These are phyloP conservation scores for Purshia tridentata DNA, from an alignment of 306 rosid genomes.

Conservation along the genomic window DNA sequence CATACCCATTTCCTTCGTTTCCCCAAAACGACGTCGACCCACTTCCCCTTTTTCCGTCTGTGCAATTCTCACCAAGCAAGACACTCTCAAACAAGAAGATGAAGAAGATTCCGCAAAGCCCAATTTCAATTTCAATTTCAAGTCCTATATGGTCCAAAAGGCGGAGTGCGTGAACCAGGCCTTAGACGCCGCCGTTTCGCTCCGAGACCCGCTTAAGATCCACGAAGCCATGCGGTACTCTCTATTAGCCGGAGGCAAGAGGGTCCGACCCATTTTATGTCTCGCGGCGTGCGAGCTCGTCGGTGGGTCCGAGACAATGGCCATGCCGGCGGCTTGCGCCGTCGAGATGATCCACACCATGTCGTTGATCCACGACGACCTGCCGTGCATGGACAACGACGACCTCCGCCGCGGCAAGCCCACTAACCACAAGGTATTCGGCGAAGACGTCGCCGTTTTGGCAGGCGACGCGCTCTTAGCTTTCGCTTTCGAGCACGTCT, in stretches of 20 bases:
- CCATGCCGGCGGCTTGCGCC: constrained; percentile 73
- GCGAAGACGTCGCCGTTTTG: constrained; percentile 69
- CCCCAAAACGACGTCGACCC: constrained; percentile 15
- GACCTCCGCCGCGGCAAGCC: constrained; percentile 80
- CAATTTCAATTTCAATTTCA: constrained; percentile 48
- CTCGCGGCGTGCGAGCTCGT: constrained; percentile 72
- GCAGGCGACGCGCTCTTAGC: constrained; percentile 77
- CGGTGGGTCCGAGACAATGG: constrained; percentile 44
- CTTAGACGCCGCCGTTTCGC: constrained; percentile 47
- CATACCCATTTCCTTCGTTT: constrained; percentile 12
- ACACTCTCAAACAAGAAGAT: constrained; percentile 16
- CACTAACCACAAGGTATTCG: constrained; percentile 67
- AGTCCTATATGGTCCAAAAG: constrained; percentile 49
- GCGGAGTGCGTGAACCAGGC: constrained; percentile 55
- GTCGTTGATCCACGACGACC: constrained; percentile 81
- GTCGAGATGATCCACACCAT: constrained; percentile 85
- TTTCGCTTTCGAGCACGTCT: constrained; percentile 62
- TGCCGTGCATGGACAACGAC: constrained; percentile 84
- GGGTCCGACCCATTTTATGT: constrained; percentile 70
- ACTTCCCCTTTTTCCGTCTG: constrained; percentile 25
- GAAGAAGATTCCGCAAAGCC: not conserved
- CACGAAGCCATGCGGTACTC: constrained; percentile 80
- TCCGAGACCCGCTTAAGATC: constrained; percentile 53
- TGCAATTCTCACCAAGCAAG: constrained; percentile 37
- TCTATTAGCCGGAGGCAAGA: constrained; percentile 76